A percentile compares a stretch with the other conserved stretches of the same genome.
These are phyloP conservation scores for Fusarium concolor DNA, from an alignment of 2,329 filamentous ascomycete genomes.

Conservation along the genomic window DNA sequence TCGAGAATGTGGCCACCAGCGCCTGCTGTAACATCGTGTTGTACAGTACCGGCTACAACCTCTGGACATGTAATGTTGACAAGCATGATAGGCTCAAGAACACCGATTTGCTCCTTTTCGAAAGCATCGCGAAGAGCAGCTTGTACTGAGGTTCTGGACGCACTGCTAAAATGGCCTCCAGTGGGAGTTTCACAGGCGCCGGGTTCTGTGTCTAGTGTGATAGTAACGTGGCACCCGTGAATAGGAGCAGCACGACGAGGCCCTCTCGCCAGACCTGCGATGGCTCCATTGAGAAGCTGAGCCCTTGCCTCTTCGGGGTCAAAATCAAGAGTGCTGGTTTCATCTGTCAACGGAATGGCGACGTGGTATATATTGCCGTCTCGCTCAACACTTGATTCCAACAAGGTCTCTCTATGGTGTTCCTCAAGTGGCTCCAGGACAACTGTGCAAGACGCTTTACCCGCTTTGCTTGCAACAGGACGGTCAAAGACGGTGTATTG, in stretches of 20 bases:
- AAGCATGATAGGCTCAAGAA: conserved; percentile 96
- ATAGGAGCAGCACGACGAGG: conserved; percentile 84
- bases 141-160: conserved; percentile 72
- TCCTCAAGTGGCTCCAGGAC: conserved; percentile 70
- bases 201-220: conserved; percentile 74
- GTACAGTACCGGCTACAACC: conserved; percentile 80
- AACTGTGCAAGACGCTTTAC: conserved; percentile 81
- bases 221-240: conserved; percentile 76
- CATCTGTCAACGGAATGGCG: conserved; percentile 63
- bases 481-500: conserved; percentile 78
- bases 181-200: conserved; percentile 69
- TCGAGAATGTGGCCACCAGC: conserved; percentile 80
- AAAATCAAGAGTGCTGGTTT: conserved; percentile 61
- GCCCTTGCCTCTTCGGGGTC: conserved; percentile 64
- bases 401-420: conserved; percentile 52
- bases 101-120: conserved; percentile 64
- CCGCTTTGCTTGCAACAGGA: conserved; percentile 81
- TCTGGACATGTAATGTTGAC: conserved; percentile 90
- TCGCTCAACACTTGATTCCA: conserved; percentile 60
- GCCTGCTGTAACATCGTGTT: conserved; percentile 81
- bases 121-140: conserved; percentile 74
- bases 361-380: conserved; percentile 78
- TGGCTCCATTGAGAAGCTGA: conserved; percentile 80
- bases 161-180: conserved; percentile 74
- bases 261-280: conserved; percentile 86